Evolutionary conservation across 2,329 filamentous ascomycete genomes (phyloP).

Genomic region (Myotisia sp.): DNA sequence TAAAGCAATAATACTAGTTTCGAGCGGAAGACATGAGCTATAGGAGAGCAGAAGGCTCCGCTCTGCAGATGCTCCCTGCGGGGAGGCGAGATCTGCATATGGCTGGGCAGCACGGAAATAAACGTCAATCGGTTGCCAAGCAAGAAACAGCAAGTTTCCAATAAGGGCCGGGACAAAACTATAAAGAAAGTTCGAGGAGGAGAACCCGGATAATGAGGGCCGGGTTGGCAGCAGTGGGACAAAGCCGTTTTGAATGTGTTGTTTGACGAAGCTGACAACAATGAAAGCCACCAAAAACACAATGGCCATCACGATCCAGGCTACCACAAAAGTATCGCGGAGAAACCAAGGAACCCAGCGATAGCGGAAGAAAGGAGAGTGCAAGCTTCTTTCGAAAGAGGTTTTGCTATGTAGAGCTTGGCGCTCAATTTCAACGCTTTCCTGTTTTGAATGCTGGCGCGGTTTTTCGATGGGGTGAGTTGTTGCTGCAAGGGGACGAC

Average conservation of each 20-base stretch:
- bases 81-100: conserved; percentile 40
- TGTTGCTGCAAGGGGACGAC: conserved; percentile 30
- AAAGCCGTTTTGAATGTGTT: conserved; percentile 55
- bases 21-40: conserved; percentile 38
- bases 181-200: conserved; percentile 76
- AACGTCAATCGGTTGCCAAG: conserved; percentile 46
- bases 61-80: conserved; percentile 40
- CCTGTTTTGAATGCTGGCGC: conserved; percentile 11
- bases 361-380: conserved; percentile 41
- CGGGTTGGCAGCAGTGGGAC: conserved; percentile 49
- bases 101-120: conserved; percentile 46
- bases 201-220: conserved; percentile 54
- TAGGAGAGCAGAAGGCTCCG: conserved; percentile 45
- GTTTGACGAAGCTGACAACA: conserved; percentile 62
- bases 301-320: conserved; percentile 48
- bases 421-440: conserved; percentile 26
- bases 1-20: conserved; percentile 39
- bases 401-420: conserved; percentile 27
- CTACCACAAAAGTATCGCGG: conserved; percentile 48
- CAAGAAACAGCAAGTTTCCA: conserved; percentile 44
- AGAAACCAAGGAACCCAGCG: conserved; percentile 68
- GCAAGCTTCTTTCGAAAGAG: conserved; percentile 37
- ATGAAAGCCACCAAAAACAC: conserved; percentile 56
- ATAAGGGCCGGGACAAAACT: conserved; percentile 48
- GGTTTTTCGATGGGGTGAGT: conserved; percentile 16